Base-by-base conservation (phyloP, 257 asterid genomes). In the Oldenlandia corymbosa region DNA sequence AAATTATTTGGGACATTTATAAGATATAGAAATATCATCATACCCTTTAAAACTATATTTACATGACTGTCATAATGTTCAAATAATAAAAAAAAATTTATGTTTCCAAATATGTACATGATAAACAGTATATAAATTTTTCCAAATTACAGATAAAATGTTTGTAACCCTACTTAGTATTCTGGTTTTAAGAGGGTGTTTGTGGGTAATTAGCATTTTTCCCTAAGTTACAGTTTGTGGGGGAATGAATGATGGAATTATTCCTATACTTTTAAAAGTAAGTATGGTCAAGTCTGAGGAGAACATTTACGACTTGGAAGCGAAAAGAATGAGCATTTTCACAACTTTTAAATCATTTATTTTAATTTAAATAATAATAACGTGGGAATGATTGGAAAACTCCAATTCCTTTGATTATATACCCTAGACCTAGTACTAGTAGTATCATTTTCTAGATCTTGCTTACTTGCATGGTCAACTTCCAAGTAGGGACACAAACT, bases 171-270 rank as follows among this genome's bases (percentile, higher is more conserved):
- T 47, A 47, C 53, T 20, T 11, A 43, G 48, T 45, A 66, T 60
- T 62, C 62, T 65, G 58, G 32, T 52, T 26, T 26, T 5, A 24
- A 64, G 60, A 27, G 37, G 46, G 49, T 58, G 20, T 42, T 18
- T 46, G 46, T 50, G 67, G 60, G 31, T 53, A 60, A 23, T 52
- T 4, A 48, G 32, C 34, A 64, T 43, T 34, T 34, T 65, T 69
- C 24, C 75, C 57, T 59, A 59, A 74, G 72, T 64, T 57, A 52
- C 65, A 62, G 37, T 49, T 30, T 74, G 60, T 37, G 59, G 42
- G 61, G 42, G 61, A 42, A 34, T 74, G 43, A 51, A 58, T 58
- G 58, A 48, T 42, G 49, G 68, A 64, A 49, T 23, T 13, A 49
- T n/a, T 14, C 57, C 23, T n/a, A 5, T 20, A 48, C 34, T 68